Conservation (phyloP, 1,284 basidiomycete genomes). For the Boletus smithii region DNA sequence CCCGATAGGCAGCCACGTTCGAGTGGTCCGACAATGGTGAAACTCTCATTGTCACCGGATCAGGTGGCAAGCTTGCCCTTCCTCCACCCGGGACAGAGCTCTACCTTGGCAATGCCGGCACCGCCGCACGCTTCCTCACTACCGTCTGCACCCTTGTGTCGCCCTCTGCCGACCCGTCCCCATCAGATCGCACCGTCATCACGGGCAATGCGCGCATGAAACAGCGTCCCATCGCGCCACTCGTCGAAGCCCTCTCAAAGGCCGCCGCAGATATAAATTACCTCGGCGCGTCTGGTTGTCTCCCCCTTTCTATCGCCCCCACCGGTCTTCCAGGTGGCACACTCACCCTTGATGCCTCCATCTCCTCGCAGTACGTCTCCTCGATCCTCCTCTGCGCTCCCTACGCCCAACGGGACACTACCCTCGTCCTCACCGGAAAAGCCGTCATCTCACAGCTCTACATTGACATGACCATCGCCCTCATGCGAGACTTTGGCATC, state of each 20-base stretch:
- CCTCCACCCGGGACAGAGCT: slow-evolving; percentile 82
- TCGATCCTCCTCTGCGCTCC: slow-evolving; percentile 95
- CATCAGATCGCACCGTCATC: slow-evolving; percentile 63
- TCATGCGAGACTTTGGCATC: slow-evolving; percentile 96
- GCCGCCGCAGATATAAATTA: slow-evolving; percentile 84
- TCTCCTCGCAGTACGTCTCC: slow-evolving; percentile 98
- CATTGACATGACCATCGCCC: slow-evolving; percentile 99
- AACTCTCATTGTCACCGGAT: slow-evolving; percentile 90
- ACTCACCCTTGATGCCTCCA: slow-evolving; percentile 88
- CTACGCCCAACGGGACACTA: slow-evolving; percentile 80
- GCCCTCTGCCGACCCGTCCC: slow-evolving; percentile 38
- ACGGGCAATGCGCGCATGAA: slow-evolving; percentile 99
- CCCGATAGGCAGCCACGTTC: slow-evolving; percentile 75
- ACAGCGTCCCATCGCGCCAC: slow-evolving; percentile 90
- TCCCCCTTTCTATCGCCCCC: slow-evolving; percentile 84
- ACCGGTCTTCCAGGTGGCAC: slow-evolving; percentile 82
- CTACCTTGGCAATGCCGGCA: slow-evolving; percentile 97
- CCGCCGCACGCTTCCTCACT: slow-evolving; percentile 96
- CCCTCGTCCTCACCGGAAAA: slow-evolving; percentile 73
- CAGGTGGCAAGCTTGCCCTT: slow-evolving; percentile 75
- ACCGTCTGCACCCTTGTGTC: slow-evolving; percentile 89
- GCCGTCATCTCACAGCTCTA: slow-evolving; percentile 96
- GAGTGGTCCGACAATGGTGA: slow-evolving; percentile 93
- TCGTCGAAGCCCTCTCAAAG: slow-evolving; percentile 86
- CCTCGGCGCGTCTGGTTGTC: slow-evolving; percentile 77